Evolutionary conservation across 108 stramenopile genomes (phyloP).

Genomic region (Parietichytrium sp.): DNA sequence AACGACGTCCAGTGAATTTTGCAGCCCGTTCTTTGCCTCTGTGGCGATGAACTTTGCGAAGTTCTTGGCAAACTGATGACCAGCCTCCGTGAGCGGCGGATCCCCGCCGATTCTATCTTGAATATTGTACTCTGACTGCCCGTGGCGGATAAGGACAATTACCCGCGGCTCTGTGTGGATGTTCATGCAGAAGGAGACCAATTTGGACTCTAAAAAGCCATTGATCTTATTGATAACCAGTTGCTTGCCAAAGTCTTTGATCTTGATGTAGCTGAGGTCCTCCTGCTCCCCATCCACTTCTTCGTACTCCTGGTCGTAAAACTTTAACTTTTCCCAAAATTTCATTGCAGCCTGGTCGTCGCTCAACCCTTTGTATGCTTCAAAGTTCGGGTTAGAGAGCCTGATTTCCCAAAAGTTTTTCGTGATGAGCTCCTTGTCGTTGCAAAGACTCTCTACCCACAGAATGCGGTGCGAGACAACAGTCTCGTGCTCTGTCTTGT

Average conservation of each 20-base stretch:
- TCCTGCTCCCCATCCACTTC: conserved; percentile 62
- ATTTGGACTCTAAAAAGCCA: conserved; percentile 44
- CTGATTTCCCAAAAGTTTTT: conserved; percentile 81
- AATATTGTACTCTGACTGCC: conserved; percentile 49
- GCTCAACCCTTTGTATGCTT: conserved; percentile 71
- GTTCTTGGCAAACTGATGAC: conserved; percentile 48
- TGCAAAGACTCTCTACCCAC: conserved; percentile 86
- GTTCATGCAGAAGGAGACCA: conserved; percentile 50
- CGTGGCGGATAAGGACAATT: conserved; percentile 43
- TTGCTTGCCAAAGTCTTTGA: conserved; percentile 23
- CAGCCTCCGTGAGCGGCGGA: conserved; percentile 40
- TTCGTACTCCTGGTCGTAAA: conserved; percentile 82
- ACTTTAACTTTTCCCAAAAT: conserved; percentile 73
- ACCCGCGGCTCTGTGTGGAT: conserved; percentile 40
- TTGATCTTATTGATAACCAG: conserved; percentile 42
- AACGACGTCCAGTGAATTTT: not conserved
- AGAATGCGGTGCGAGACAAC: conserved; percentile 67
- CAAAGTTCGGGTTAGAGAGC: conserved; percentile 74
- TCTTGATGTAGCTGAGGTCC: conserved; percentile 9
- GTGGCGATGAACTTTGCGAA: conserved; percentile 43
- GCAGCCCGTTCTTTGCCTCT: conserved; percentile 30
- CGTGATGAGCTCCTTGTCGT: conserved; percentile 76
- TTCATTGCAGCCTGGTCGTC: conserved; percentile 74
- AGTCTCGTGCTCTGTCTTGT: conserved; percentile 45
- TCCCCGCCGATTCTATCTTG: conserved; percentile 46